phyloP scores from a whole-genome alignment of 2,329 filamentous ascomycete genomes.

The Cladosporium oxysporum region DNA sequence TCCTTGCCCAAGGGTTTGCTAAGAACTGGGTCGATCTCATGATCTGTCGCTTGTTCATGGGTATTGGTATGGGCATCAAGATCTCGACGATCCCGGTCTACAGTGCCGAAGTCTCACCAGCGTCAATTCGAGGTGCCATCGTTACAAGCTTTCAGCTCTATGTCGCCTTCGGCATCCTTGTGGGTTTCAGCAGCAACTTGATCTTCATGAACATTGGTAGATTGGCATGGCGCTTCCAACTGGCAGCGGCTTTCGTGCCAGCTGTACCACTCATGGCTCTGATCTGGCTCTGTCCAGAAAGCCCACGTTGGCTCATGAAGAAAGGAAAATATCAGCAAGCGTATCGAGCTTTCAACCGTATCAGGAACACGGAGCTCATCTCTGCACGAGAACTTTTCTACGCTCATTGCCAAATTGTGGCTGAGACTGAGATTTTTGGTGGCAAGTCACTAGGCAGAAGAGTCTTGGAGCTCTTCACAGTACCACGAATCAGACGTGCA shows the following conservation, averaged over 20 bases:
- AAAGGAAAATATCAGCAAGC: constrained; percentile 28
- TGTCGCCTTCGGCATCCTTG: constrained; percentile 62
- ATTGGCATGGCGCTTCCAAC: constrained; percentile 62
- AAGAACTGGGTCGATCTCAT: constrained; percentile 72
- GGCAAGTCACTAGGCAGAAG: constrained; percentile 13
- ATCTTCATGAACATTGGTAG: constrained; percentile 55
- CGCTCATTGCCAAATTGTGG: constrained; percentile 26
- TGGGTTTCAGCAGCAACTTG: constrained; percentile 63
- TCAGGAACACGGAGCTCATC: constrained; percentile 34
- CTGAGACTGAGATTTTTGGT: constrained; percentile 30
- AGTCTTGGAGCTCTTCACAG: constrained; percentile 27
- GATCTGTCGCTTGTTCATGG: constrained; percentile 67
- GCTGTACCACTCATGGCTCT: constrained; percentile 61
- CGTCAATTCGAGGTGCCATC: constrained; percentile 45
- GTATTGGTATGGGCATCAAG: constrained; percentile 49
- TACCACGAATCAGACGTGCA: constrained; percentile 31
- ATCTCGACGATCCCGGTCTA: constrained; percentile 49
- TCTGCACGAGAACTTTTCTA: constrained; percentile 38
- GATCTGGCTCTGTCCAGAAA: constrained; percentile 51
- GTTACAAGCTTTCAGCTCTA: constrained; percentile 18
- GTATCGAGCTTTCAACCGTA: constrained; percentile 49
- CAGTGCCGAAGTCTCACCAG: constrained; percentile 46
- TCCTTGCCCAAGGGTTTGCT: constrained; percentile 54
- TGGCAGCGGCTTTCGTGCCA: constrained; percentile 66
- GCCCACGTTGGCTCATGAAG: constrained; percentile 33